Conservation (phyloP, 2,329 filamentous ascomycete species). For the Basipetospora chlamydospora region DNA sequence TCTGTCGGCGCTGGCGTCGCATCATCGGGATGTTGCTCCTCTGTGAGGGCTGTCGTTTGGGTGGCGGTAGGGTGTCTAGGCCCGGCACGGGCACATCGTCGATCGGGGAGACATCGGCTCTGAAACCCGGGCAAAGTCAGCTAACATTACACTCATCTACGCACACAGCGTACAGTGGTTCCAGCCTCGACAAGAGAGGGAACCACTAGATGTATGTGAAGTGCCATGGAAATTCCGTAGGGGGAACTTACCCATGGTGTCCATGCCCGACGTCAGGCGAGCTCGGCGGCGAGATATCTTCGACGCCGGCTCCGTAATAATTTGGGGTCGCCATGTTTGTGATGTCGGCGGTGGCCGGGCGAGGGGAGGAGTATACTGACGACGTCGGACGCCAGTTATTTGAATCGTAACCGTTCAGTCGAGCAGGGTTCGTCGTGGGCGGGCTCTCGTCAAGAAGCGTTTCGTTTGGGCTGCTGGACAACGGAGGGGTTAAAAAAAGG, state of each 20-base stretch:
- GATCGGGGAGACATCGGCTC: conserved; percentile 37
- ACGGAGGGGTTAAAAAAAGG: neutral
- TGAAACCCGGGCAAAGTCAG: too few relatives aligned
- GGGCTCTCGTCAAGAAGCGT: too few relatives aligned
- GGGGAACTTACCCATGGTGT: conserved; percentile 25
- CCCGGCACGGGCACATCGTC: conserved; percentile 27
- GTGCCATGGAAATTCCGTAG: too few relatives aligned
- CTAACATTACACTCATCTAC: neutral
- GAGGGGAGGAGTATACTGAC: conserved; percentile 6
- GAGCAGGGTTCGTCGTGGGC: too few relatives aligned
- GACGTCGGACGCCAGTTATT: conserved; percentile 10
- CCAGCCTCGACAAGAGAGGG: conserved; percentile 8
- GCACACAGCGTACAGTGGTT: too few relatives aligned
- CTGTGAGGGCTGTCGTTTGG: neutral
- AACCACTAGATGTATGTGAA: too few relatives aligned
- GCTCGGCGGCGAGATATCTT: conserved; percentile 40
- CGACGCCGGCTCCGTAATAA: conserved; percentile 6
- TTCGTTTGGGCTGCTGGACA: neutral
- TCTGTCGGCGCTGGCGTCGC: conserved; percentile 34
- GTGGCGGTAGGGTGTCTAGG: conserved; percentile 7
- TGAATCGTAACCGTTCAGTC: too few relatives aligned
- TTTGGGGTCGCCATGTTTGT: conserved; percentile 10
- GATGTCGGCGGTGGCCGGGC: conserved; percentile 8
- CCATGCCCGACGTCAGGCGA: conserved; percentile 32
- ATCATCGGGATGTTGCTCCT: conserved; percentile 33